A percentile compares a stretch with the other conserved stretches of the same genome.
These are phyloP conservation scores for Aaosphaeria arxii DNA, from an alignment of 2,329 filamentous ascomycete species.

Conservation along the genomic window DNA sequence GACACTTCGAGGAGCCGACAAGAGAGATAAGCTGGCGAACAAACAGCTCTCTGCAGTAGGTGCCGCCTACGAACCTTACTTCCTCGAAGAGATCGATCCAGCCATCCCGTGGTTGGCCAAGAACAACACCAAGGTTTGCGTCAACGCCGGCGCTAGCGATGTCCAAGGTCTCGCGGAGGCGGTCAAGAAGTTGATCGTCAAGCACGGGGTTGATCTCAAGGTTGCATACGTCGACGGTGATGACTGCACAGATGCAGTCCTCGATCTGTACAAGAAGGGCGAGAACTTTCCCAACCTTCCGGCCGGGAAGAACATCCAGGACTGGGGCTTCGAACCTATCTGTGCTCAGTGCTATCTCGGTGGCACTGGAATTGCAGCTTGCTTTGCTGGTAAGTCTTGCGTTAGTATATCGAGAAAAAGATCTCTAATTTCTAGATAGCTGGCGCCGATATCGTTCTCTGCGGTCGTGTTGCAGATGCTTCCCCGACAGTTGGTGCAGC, in stretches of 20 bases:
- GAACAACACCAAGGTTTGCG: slow-evolving; percentile 17
- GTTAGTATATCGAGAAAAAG: neutral
- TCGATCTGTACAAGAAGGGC: slow-evolving; percentile 15
- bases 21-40: slow-evolving; percentile 15
- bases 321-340: slow-evolving; percentile 20
- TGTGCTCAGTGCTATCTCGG: slow-evolving; percentile 26
- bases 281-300: slow-evolving; percentile 19
- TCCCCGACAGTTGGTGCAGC: slow-evolving; percentile 50
- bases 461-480: slow-evolving; percentile 20
- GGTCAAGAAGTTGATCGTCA: slow-evolving; percentile 12
- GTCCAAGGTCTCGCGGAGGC: slow-evolving; percentile 13
- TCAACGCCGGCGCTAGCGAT: slow-evolving; percentile 19
- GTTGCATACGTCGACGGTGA: slow-evolving; percentile 47
- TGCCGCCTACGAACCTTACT: slow-evolving; percentile 20
- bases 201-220: slow-evolving; percentile 26
- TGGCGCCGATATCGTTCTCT: slow-evolving; percentile 22
- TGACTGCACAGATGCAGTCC: slow-evolving; percentile 33
- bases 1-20: slow-evolving; percentile 17
- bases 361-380: slow-evolving; percentile 17
- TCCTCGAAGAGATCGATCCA: slow-evolving; percentile 18
- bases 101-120: slow-evolving; percentile 20
- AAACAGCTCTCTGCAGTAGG: slow-evolving; percentile 14
- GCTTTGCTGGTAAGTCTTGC: slow-evolving; percentile 11
- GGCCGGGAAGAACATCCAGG: slow-evolving; percentile 17
- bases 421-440: neutral